Conservation (phyloP, 1,284 basidiomycete species). For the Heterobasidion annosum region DNA sequence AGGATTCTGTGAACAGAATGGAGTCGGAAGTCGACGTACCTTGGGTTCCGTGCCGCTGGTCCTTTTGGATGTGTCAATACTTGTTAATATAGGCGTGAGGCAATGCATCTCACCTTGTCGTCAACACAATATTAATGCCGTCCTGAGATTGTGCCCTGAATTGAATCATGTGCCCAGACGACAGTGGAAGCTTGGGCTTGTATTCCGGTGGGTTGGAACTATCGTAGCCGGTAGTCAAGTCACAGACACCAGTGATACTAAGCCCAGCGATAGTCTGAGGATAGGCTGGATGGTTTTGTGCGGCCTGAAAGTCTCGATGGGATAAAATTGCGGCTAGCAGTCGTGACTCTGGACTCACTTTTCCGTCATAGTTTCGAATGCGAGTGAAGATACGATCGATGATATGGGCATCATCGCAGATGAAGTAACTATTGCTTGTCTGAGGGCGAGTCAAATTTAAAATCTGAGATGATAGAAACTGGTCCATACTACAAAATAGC, state of each 20-base stretch:
- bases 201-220: conserved; percentile 59
- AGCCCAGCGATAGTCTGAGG: conserved; percentile 56
- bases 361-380: conserved; percentile 45
- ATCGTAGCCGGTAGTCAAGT: conserved; percentile 70
- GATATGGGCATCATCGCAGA: conserved; percentile 54
- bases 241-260: conserved; percentile 51
- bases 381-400: conserved; percentile 61
- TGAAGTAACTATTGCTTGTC: conserved; percentile 80
- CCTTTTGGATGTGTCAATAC: conserved; percentile 23
- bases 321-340: neutral
- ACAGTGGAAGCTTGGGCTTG: conserved; percentile 58
- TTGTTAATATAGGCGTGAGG: neutral
- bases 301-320: conserved; percentile 7
- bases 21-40: conserved; percentile 25
- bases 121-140: conserved; percentile 49
- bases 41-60: conserved; percentile 87
- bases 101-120: conserved; percentile 39
- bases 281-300: conserved; percentile 29
- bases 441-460: conserved; percentile 17
- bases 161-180: conserved; percentile 80
- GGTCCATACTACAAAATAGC: conserved; percentile 41
- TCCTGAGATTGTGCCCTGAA: conserved; percentile 46
- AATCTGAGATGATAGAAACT: neutral
- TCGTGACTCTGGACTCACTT: conserved; percentile 20
- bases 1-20: neutral